Conservation (phyloP, 2,329 filamentous ascomycete genomes). For the Hymenoscyphus repandus region DNA sequence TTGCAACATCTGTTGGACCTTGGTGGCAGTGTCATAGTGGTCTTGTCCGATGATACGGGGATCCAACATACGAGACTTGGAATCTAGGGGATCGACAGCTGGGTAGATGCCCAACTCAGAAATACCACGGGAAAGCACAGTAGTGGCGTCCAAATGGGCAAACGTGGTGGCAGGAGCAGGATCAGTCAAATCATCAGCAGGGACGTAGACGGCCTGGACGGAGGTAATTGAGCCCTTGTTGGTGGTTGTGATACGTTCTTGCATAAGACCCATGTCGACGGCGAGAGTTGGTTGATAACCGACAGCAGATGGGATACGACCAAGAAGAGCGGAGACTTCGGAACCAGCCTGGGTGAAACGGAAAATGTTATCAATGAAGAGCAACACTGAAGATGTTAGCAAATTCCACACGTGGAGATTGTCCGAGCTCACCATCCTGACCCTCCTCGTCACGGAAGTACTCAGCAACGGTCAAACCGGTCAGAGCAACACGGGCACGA, state of each 20-base stretch:
- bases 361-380: slow-evolving; percentile 99
- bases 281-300: slow-evolving; percentile 99
- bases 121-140: slow-evolving; percentile 99
- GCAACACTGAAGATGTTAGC: slow-evolving; percentile 61
- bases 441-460: slow-evolving; percentile 74
- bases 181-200: slow-evolving; percentile 99
- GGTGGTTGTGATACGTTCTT: slow-evolving; percentile 99
- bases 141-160: slow-evolving; percentile 99
- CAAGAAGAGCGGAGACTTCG: slow-evolving; percentile 97
- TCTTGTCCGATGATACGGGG: slow-evolving; percentile 97
- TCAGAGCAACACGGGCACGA: slow-evolving; percentile 98
- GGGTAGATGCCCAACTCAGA: slow-evolving; percentile 99
- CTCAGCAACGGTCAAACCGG: slow-evolving; percentile 74
- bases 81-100: slow-evolving; percentile 98
- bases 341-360: slow-evolving; percentile 99
- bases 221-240: slow-evolving; percentile 99
- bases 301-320: slow-evolving; percentile 99
- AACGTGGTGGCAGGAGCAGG: slow-evolving; percentile 99
- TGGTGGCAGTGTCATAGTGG: slow-evolving; percentile 91
- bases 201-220: slow-evolving; percentile 99
- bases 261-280: slow-evolving; percentile 98
- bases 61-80: slow-evolving; percentile 99
- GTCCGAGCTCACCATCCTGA: slow-evolving; percentile 67
- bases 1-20: slow-evolving; percentile 98
- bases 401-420: not conserved